Conservation (phyloP, 345 rosid genomes). For the Toxicodendron radicans region DNA sequence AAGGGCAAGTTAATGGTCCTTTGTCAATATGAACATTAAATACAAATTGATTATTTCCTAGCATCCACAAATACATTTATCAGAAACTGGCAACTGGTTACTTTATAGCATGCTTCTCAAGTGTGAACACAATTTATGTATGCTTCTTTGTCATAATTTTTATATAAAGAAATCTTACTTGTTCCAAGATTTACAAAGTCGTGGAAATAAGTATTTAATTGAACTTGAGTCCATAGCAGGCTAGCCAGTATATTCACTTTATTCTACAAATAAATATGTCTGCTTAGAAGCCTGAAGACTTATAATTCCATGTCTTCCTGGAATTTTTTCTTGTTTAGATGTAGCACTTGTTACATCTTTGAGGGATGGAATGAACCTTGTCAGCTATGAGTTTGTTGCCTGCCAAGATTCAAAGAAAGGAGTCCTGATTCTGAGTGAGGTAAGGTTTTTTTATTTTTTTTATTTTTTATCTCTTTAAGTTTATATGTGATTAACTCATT, state of each 20-base stretch:
- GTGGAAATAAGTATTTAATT: background rate
- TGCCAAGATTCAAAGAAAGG: constrained; percentile 69
- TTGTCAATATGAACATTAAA: background rate
- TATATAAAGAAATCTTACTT: background rate
- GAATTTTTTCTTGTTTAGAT: constrained; percentile 32
- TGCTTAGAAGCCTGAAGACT: background rate
- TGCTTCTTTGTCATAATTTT: background rate
- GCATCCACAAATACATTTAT: background rate
- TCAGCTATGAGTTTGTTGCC: constrained; percentile 65
- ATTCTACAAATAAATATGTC: background rate
- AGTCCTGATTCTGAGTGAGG: constrained; percentile 64
- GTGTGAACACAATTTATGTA: background rate
- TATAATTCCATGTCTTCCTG: background rate
- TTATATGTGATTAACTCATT: background rate
- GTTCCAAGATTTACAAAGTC: background rate
- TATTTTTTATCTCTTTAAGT: background rate
- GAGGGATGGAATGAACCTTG: constrained; percentile 68
- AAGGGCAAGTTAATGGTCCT: background rate
- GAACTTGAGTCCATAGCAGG: background rate
- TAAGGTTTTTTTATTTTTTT: background rate
- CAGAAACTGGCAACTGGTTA: background rate
- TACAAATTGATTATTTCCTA: background rate
- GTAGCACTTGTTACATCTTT: constrained; percentile 64
- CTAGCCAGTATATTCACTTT: constrained; percentile 1
- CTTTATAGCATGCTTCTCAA: background rate